Percentiles rank a stretch among this genome's conserved stretches.
Evolutionary conservation across 108 stramenopile species (phyloP).

Genomic region (Schizochytrium sp.): DNA sequence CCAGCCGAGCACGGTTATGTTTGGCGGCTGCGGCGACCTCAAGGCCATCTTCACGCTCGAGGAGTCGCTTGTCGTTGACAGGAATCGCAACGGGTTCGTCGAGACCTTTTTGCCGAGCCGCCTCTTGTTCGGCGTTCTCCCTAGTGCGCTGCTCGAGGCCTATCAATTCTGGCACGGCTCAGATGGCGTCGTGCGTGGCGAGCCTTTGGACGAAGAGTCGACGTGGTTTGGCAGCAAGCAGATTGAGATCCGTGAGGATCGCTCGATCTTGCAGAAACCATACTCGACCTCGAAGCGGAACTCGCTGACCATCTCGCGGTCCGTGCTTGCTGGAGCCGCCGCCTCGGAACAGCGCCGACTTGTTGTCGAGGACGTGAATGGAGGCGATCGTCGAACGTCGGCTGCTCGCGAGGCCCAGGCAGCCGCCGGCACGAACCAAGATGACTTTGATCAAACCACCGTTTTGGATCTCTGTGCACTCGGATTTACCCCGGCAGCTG

Average conservation of each 20-base stretch:
- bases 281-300: neutral
- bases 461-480: neutral
- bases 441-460: neutral
- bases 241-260: neutral
- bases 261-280: neutral
- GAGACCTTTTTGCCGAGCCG: conserved; percentile 38
- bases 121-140: conserved; percentile 36
- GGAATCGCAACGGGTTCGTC: conserved; percentile 24
- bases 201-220: conserved; percentile 5
- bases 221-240: neutral
- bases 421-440: neutral
- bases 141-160: conserved; percentile 36
- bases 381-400: too few relatives aligned
- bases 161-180: conserved; percentile 47
- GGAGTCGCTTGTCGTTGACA: conserved; percentile 25
- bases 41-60: neutral
- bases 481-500: neutral
- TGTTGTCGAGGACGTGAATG: neutral
- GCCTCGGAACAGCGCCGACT: conserved; percentile 3
- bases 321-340: neutral
- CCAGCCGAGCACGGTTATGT: neutral
- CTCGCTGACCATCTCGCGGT: neutral
- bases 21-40: neutral
- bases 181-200: neutral
- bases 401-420: neutral